Evolutionary conservation across 768 basidiomycete species (phyloP).

Genomic region (Filobasidium wieringae): DNA sequence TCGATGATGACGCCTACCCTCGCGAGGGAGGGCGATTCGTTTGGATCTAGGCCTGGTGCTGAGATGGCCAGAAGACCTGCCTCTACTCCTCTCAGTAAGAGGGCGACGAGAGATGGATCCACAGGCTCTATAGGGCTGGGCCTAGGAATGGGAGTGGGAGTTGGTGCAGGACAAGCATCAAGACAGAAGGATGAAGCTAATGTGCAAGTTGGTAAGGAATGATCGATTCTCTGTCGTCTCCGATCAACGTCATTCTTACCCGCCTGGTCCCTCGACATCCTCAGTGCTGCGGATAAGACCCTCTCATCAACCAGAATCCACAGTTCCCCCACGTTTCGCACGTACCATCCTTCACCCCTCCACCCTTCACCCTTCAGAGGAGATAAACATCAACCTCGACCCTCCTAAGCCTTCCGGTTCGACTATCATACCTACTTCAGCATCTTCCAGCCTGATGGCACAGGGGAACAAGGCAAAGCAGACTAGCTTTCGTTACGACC

Average conservation of each 20-base stretch:
- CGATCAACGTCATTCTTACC: not conserved
- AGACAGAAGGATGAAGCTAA: not conserved
- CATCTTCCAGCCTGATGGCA: conserved; percentile 47
- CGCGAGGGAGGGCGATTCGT: no score
- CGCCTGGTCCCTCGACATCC: not conserved
- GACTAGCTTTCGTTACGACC: conserved; percentile 82
- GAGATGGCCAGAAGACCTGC: not conserved
- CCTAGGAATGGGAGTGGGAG: no score
- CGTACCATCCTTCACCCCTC: conserved; percentile 18
- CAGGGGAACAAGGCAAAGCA: conserved; percentile 53
- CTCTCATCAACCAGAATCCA: conserved; percentile 5
- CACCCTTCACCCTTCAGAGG: conserved; percentile 13
- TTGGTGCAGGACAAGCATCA: not conserved
- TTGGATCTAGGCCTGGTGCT: not conserved
- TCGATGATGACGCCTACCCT: no score
- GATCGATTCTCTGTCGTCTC: not conserved
- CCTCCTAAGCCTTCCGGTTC: conserved; percentile 30
- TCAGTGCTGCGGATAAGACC: conserved; percentile 14
- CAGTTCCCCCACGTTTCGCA: conserved; percentile 11
- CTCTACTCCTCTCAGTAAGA: not conserved
- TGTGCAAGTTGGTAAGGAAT: conserved; percentile 12
- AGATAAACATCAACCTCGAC: conserved; percentile 27
- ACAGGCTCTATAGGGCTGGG: not conserved
- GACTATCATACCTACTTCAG: conserved; percentile 24
- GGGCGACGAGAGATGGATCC: not conserved